Conservation (phyloP, 441 rosid genomes). For the Adansonia rubrostipa region DNA sequence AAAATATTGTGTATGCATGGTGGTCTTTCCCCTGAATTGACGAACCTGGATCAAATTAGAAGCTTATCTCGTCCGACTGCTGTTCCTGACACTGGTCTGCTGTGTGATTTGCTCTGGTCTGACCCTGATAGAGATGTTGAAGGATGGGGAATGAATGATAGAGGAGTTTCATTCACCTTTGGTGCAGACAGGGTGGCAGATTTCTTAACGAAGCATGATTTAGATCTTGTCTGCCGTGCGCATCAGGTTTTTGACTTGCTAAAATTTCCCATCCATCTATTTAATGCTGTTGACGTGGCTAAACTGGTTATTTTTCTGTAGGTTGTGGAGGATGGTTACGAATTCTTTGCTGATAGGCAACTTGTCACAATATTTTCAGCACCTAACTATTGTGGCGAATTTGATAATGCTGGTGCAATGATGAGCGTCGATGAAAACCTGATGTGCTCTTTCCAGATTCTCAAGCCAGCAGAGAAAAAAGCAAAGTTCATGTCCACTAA, state of each 20-base stretch:
- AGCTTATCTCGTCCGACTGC: slow-evolving; percentile 70
- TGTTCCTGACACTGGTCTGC: slow-evolving; percentile 79
- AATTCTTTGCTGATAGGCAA: slow-evolving; percentile 11
- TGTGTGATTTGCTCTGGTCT: slow-evolving; percentile 95
- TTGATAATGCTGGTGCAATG: slow-evolving; percentile 17
- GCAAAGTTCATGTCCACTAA: slow-evolving; percentile 67
- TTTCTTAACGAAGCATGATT: slow-evolving; percentile 69
- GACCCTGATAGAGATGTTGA: slow-evolving; percentile 85
- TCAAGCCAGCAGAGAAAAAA: slow-evolving; percentile 88
- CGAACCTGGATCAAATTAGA: slow-evolving; percentile 74
- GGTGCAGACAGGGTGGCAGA: slow-evolving; percentile 85
- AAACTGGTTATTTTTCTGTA: neutral
- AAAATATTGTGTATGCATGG: slow-evolving; percentile 16
- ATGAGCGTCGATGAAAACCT: slow-evolving; percentile 12
- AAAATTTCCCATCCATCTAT: neutral
- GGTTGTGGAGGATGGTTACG: slow-evolving; percentile 20
- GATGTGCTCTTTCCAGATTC: slow-evolving; percentile 17
- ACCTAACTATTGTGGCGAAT: slow-evolving; percentile 11
- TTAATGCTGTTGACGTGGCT: neutral
- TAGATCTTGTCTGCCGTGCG: slow-evolving; percentile 93
- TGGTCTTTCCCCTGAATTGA: slow-evolving; percentile 13
- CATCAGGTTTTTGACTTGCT: slow-evolving; percentile 66
- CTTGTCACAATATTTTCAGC: slow-evolving; percentile 14
- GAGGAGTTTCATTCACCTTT: slow-evolving; percentile 90
- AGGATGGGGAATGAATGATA: slow-evolving; percentile 95